Base-by-base conservation (phyloP, 2,329 filamentous ascomycete species). In the Hortaea sp. region DNA sequence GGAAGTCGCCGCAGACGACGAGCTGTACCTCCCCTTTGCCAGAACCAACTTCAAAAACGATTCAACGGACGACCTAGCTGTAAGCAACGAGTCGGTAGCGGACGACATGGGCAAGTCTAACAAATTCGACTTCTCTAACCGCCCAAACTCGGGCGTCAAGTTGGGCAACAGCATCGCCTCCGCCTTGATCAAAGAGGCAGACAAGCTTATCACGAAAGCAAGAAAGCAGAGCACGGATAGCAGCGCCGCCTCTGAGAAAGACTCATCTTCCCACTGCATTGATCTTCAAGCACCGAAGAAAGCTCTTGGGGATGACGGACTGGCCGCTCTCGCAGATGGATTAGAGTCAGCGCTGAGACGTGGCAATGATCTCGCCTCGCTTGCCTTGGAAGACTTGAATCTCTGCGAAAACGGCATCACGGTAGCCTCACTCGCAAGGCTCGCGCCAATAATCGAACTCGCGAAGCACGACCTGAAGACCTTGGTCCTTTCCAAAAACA, bases 221-320 rank as follows among this genome's bases (percentile, higher is more conserved):
- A 48, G 57, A 11, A 62, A 62, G 54, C 49, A 55, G 35, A 63
- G 58, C 50, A 49, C 37, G n/a, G 32, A 27, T 10, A 44, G 51
- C 43, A 57, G 57, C 48, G 38, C 38, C 40, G 49, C 49, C 29
- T 49, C 44, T 31, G 44, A 50, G 11, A 46, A 52, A 27, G 53
- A 51, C 5, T 34, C 40, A 11, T 38, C 53, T 13, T 47, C 46
- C 39, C 57, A 60, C 45, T 48, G 49, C 41, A 53, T 75, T 20
- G 70, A 75, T 45, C 63, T 76, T 47, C 69, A 71, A 45, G 59
- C 72, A 10, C 63, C 66, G 4, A 63, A 63, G 32, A 75, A 71
- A 56, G 54, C 60, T 6, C 59, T 75, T n/a, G 69, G 66, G 1
- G 69, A 74, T 46, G 66, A 69, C 6, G 72, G 71, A 7, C 62